phyloP scores from a whole-genome alignment of 2,329 filamentous ascomycete genomes.

The Fusarium sp. region DNA sequence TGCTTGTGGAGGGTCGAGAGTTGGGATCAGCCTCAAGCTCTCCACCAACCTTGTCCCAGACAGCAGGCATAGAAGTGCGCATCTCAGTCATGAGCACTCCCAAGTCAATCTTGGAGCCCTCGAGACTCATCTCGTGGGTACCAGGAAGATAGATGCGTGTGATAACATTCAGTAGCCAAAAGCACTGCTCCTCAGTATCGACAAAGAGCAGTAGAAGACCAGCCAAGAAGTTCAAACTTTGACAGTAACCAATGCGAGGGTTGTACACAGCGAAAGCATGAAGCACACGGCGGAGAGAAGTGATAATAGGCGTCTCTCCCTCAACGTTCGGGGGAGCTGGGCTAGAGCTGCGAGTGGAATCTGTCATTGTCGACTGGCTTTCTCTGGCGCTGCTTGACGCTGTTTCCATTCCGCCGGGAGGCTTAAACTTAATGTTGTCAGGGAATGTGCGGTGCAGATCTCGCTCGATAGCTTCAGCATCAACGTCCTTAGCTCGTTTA shows the following conservation, averaged over 20 bases:
- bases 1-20: conserved; percentile 51
- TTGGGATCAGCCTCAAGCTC: conserved; percentile 70
- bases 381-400: conserved; percentile 48
- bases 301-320: conserved; percentile 80
- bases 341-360: conserved; percentile 50
- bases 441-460: conserved; percentile 95
- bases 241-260: conserved; percentile 92
- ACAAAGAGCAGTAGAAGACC: conserved; percentile 91
- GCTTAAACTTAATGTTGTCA: conserved; percentile 91
- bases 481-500: conserved; percentile 73
- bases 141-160: conserved; percentile 89
- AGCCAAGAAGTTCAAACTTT: conserved; percentile 94
- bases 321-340: conserved; percentile 50
- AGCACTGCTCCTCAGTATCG: conserved; percentile 86
- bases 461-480: conserved; percentile 91
- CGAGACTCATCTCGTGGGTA: conserved; percentile 89
- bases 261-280: conserved; percentile 93
- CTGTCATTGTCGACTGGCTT: conserved; percentile 54
- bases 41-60: conserved; percentile 89
- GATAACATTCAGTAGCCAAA: conserved; percentile 93
- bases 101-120: conserved; percentile 92
- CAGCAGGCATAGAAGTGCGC: conserved; percentile 80
- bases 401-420: conserved; percentile 55
- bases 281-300: conserved; percentile 83
- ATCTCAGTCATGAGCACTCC: conserved; percentile 91